Base-by-base conservation (phyloP, 768 basidiomycete genomes). In the Melanogaster broomeanus region DNA sequence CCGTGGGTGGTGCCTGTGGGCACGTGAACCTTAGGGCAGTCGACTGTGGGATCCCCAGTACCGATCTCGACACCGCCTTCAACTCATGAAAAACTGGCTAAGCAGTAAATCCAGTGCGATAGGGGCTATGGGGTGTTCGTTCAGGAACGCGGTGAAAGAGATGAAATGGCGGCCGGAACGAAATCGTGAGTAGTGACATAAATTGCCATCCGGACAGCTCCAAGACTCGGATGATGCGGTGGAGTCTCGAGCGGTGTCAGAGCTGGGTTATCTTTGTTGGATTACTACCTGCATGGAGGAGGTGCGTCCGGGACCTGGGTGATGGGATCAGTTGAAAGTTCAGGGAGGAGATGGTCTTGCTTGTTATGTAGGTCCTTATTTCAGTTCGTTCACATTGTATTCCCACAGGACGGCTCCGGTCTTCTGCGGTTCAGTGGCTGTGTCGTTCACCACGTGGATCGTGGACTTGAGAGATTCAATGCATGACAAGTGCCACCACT, bases 31-130 rank as follows among this genome's bases (percentile, higher is more conserved):
- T n/a, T n/a, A n/a, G n/a, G n/a, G n/a, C n/a, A n/a, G n/a, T n/a
- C n/a, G n/a, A n/a, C 16, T 33, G 19, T 25, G 24, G 58, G 47
- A 60, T 55, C 37, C 24, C 25, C 12, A 9, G n/a, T n/a, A n/a
- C 40, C 13, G 28, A 15, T 7, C n/a, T 13, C 40, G 40, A 24
- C 40, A 41, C 24, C 3, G 40, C 40, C 40, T n/a, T 6, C 35
- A 7, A 37, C n/a, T 19, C 18, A 37, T 19, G 31, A 34, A 34
- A 34, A 11, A 11, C 33, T 37, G 35, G 6, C 6, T n/a, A 4
- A 37, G 35, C 35, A 19, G 18, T 19, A n/a, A 18, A 19, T n/a
- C n/a, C 7, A 19, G 35, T 37, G 35, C 35, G 35, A 37, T 37
- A 19, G 35, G 35, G 12, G 16, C 33, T 37, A 37, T n/a, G 18